Evolutionary conservation across 129 eudicot species (phyloP), one percentile per base, ranked within the genome.

Genomic region (Oenanthe sinensis): DNA sequence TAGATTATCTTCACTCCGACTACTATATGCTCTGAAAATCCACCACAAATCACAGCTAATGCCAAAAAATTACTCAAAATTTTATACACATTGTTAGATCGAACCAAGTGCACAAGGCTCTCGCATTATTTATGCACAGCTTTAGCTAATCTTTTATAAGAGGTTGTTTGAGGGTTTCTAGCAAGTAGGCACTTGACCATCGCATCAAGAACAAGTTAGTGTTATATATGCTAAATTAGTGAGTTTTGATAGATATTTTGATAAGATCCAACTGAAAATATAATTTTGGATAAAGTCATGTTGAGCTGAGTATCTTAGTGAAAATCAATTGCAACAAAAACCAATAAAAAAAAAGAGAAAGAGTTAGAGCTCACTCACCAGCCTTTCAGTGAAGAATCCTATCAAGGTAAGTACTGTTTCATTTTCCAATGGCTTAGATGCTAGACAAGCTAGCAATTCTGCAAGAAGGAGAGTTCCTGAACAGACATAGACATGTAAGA

Each of bases 381-480:
- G 87, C 83, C 94, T 87, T 68, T 91, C 96, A 48, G 96, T 81
- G 79, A 91, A 95, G 85, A 95, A 95, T 14, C 87, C 91, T 70
- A 90, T 83, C 86, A 95, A 85, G 82, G 88, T 95, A 79, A 75
- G 86, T 58, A 92, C 50, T 22, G 92, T 83, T 63, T 84, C 73
- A 52, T 75, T 71, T 75, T 81, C 89, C 74, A 95, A 80, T 75
- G 83, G 86, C 87, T 90, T 95, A 72, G 89, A 83, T 39, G 84
- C 80, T 58, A 90, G 52, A 77, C 86, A 84, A 14, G 68, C 82
- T 83, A 92, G 82, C 82, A 92, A 58, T 85, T 95, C 95, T 19
- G 91, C 97, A 71, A 95, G 94, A 52, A 95, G 92, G 79, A 90
- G 99, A 70, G 85, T 86, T 67, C 97, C 99, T 95, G 90, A 60